phyloP scores from a whole-genome alignment of 805 yeast genomes.

The Candida bentonensis region DNA sequence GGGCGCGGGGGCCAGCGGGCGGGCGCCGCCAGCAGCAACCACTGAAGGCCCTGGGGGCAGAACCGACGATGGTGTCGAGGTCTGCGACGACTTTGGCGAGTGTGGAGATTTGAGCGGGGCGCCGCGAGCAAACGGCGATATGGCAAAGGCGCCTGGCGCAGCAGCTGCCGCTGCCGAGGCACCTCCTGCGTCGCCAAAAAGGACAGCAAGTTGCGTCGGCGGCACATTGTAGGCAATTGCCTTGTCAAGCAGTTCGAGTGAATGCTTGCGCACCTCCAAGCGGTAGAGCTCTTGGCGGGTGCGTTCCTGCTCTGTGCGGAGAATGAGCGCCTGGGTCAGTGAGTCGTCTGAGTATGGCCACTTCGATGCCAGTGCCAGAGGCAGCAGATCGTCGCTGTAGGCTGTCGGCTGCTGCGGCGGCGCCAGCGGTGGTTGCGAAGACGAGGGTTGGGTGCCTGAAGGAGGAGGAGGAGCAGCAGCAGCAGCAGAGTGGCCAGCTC shows the following conservation, averaged over 20 bases:
- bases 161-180: constrained; percentile 1
- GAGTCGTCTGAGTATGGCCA: constrained; percentile 50
- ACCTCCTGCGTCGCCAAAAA: constrained; percentile 31
- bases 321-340: constrained; percentile 40
- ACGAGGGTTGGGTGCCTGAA: no score
- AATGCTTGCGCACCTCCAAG: constrained; percentile 45
- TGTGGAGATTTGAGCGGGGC: not conserved
- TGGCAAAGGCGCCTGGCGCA: constrained; percentile 1
- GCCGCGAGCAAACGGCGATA: not conserved
- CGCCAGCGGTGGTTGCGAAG: not conserved
- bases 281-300: constrained; percentile 70
- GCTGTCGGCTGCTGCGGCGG: not conserved
- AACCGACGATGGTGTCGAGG: constrained; percentile 14
- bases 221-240: constrained; percentile 56
- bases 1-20: constrained; percentile 7
- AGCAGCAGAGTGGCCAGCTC: not conserved
- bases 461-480: not conserved
- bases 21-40: constrained; percentile 3
- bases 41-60: no score
- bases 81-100: constrained; percentile 6
- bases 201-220: constrained; percentile 41
- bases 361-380: constrained; percentile 6
- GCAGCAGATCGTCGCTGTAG: not conserved
- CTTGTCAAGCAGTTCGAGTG: constrained; percentile 45
- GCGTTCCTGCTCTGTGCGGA: constrained; percentile 59